Conservation (phyloP, 2,329 filamentous ascomycete genomes). For the Aureobasidium mangrovei region DNA sequence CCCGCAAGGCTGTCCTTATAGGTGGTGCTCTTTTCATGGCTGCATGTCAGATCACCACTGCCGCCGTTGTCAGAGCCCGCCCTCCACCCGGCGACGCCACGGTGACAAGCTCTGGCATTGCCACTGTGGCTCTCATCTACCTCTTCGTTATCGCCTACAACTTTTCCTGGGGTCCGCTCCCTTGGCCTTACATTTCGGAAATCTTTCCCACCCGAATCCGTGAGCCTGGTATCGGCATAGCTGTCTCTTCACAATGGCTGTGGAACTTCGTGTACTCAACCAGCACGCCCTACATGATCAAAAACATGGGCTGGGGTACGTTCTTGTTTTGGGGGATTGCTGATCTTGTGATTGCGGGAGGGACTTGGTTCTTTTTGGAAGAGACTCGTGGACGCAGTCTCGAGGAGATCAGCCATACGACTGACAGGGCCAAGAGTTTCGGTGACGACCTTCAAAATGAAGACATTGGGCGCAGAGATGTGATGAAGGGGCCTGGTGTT, state of each 20-base stretch:
- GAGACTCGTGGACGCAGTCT: constrained; percentile 31
- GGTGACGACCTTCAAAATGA: neutral
- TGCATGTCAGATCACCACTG: constrained; percentile 27
- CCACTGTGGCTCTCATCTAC: constrained; percentile 47
- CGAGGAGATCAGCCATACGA: constrained; percentile 25
- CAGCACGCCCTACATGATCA: constrained; percentile 43
- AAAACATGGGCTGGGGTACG: constrained; percentile 38
- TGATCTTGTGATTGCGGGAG: constrained; percentile 34
- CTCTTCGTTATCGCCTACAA: constrained; percentile 47
- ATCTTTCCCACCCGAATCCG: constrained; percentile 46
- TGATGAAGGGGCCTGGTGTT: neutral
- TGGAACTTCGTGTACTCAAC: constrained; percentile 38
- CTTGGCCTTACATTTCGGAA: constrained; percentile 41
- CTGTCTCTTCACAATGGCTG: constrained; percentile 43
- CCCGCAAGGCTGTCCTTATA: constrained; percentile 32
- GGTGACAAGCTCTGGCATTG: constrained; percentile 34
- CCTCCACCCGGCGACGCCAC: constrained; percentile 21
- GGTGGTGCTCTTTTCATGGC: constrained; percentile 28
- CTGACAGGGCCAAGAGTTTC: constrained; percentile 4
- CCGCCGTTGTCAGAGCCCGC: constrained; percentile 24
- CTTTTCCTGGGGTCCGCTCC: constrained; percentile 43
- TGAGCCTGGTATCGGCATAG: constrained; percentile 42
- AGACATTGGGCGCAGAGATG: neutral
- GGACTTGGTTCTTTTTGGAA: constrained; percentile 31
- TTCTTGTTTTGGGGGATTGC: constrained; percentile 42